phyloP scores from a whole-genome alignment of 2,329 filamentous ascomycete species.

The Lanzia echinophila region DNA sequence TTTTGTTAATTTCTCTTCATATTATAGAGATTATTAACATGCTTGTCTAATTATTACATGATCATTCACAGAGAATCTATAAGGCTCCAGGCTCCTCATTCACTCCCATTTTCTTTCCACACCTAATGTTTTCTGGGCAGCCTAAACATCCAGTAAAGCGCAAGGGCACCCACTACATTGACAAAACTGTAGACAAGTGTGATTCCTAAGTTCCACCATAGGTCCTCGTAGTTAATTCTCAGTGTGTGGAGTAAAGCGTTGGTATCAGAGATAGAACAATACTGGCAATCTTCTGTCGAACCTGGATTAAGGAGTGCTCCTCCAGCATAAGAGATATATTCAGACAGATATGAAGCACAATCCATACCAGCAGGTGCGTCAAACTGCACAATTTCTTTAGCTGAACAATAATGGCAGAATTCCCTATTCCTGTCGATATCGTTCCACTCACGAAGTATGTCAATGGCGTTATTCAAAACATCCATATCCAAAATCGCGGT shows the following conservation, averaged over 20 bases:
- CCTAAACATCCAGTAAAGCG: conserved; percentile 45
- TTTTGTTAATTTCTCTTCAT: no score
- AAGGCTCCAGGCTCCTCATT: no score
- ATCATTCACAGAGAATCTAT: no score
- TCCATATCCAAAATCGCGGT: conserved; percentile 76
- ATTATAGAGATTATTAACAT: no score
- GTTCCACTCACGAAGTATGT: conserved; percentile 74
- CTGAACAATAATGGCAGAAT: conserved; percentile 59
- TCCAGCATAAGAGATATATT: conserved; percentile 40
- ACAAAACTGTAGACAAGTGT: conserved; percentile 42
- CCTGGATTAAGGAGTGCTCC: conserved; percentile 50
- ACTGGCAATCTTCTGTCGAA: conserved; percentile 46
- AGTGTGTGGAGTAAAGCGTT: conserved; percentile 53
- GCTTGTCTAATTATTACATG: no score
- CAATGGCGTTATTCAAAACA: conserved; percentile 76
- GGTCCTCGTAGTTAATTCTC: conserved; percentile 55
- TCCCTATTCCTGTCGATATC: conserved; percentile 62
- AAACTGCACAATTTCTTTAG: conserved; percentile 41
- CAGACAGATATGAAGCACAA: conserved; percentile 50
- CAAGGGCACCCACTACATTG: conserved; percentile 45
- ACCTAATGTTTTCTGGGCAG: conserved; percentile 34
- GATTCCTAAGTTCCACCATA: conserved; percentile 57
- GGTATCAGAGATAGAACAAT: conserved; percentile 53
- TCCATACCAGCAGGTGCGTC: conserved; percentile 41
- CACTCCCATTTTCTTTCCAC: no score